These are phyloP conservation scores for Xerocomus minutiporus DNA, from an alignment of 1,284 basidiomycete genomes.

Conservation along the genomic window DNA sequence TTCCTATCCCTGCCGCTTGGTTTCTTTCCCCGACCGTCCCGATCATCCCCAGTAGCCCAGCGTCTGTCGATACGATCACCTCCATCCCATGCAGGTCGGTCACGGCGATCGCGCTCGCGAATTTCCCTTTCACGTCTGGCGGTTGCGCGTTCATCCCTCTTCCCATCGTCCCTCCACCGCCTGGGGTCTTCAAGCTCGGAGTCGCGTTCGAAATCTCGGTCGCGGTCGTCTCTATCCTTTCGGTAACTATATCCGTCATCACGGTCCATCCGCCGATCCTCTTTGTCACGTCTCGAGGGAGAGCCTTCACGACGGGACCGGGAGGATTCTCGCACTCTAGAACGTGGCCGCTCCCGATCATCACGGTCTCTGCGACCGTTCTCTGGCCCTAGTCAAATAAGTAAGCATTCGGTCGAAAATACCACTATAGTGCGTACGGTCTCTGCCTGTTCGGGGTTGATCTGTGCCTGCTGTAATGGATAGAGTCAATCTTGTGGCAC, in stretches of 20 bases:
- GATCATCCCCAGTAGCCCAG: conserved; percentile 59
- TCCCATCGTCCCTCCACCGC: conserved; percentile 76
- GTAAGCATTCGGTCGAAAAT: conserved; percentile 8
- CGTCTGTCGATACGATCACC: conserved; percentile 41
- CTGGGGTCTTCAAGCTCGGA: conserved; percentile 55
- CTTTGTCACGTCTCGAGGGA: conserved; percentile 40
- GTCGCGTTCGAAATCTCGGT: conserved; percentile 39
- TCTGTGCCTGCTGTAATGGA: conserved; percentile 41
- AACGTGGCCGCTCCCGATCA: conserved; percentile 53
- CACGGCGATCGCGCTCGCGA: conserved; percentile 42
- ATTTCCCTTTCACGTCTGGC: conserved; percentile 50
- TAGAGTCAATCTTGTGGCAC: conserved; percentile 1
- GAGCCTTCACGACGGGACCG: conserved; percentile 55
- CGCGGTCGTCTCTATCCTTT: conserved; percentile 36
- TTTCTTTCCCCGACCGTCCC: conserved; percentile 58
- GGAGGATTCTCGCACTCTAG: conserved; percentile 57
- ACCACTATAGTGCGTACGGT: conserved; percentile 43
- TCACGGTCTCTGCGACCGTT: conserved; percentile 55
- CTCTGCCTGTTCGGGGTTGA: conserved; percentile 48
- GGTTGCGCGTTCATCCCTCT: conserved; percentile 64
- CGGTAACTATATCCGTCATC: conserved; percentile 31
- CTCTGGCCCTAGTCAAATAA: conserved; percentile 41
- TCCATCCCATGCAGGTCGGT: conserved; percentile 43
- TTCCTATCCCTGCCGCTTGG: conserved; percentile 56
- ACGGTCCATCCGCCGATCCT: conserved; percentile 36